A percentile compares a stretch with the other conserved stretches of the same genome.
These are phyloP conservation scores for Sporisorium iseilematis-ciliati DNA, from an alignment of 1,284 basidiomycete species.

Conservation along the genomic window DNA sequence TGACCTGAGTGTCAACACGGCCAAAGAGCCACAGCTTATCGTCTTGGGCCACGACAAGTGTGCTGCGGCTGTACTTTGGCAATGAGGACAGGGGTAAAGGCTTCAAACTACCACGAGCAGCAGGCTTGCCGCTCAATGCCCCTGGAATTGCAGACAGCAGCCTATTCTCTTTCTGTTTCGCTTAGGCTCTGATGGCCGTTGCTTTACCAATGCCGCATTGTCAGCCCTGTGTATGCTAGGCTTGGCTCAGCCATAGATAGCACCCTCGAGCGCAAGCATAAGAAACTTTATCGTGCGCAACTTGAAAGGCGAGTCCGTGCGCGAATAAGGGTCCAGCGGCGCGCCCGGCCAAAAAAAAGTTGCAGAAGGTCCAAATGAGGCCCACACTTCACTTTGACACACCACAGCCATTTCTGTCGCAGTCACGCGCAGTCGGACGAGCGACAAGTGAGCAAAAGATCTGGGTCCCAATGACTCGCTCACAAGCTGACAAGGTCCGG, in stretches of 20 bases:
- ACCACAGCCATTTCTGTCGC: neutral
- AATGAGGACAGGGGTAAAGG: neutral
- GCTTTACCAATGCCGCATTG: too few relatives aligned
- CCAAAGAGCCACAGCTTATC: neutral
- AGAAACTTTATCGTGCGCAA: constrained; percentile 21
- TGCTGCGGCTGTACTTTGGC: neutral
- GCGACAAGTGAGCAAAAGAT: neutral
- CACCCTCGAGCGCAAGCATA: too few relatives aligned
- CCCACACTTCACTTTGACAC: neutral
- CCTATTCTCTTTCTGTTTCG: too few relatives aligned
- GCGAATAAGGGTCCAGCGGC: neutral
- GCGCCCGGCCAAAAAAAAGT: neutral
- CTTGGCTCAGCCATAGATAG: too few relatives aligned
- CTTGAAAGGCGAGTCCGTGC: constrained; percentile 23
- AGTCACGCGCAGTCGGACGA: neutral
- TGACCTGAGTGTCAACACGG: neutral
- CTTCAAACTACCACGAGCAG: neutral
- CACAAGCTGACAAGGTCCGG: neutral
- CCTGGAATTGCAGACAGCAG: too few relatives aligned
- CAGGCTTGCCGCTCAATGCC: neutral
- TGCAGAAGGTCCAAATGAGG: neutral
- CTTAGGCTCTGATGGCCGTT: too few relatives aligned
- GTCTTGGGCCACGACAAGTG: neutral
- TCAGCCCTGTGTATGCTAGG: too few relatives aligned
- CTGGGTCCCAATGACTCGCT: neutral